Evolutionary conservation across 345 rosid genomes (phyloP), one percentile per base, ranked within the genome.

Genomic region (Linum trigynum): DNA sequence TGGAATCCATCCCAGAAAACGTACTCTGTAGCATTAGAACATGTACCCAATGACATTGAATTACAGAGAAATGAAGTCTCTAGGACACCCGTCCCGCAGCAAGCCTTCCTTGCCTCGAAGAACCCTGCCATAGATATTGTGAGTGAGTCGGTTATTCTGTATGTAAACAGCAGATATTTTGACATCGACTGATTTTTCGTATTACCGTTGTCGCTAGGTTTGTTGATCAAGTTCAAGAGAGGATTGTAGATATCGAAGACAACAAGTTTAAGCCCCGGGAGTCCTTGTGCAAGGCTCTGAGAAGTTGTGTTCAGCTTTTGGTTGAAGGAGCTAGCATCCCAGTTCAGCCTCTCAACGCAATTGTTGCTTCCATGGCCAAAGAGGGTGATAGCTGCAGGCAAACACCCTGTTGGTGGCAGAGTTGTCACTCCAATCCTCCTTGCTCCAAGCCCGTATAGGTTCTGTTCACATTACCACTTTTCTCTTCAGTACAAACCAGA

Each of bases 1-100:
- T 92, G 97, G 78, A 87, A 92, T 67, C 92, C 97, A 65, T 92
- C 98, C 96, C 98, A 89, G 65, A 92, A 92, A 68, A 92, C 87
- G 66, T 87, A 92, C 23, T 69, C 70, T 64, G 92, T 84, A 42
- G 98, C 95, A 74, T 92, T 87, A 65, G 84, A 59, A 81, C 95
- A 92, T 65, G 95, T 89, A 41, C 92, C 96, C 3, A 65, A 2
- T 5, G 94, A 71, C 70, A 79, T 57, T 64, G 82, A 72, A 75
- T 89, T 87, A 82, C 98, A 87, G 45, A 92, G 92, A 64, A 87
- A 64, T 11, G 98, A 84, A 40, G 95, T 89, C 74, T 92, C 98
- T 50, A 87, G 3, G 56, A 86, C 86, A 42, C 95, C 95, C 42
- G 97, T 86, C 74, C 97, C 97, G 40, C 97, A 92, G 75, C 98